These are phyloP conservation scores for Mycena maculata DNA, from an alignment of 768 basidiomycete genomes.

Conservation along the genomic window DNA sequence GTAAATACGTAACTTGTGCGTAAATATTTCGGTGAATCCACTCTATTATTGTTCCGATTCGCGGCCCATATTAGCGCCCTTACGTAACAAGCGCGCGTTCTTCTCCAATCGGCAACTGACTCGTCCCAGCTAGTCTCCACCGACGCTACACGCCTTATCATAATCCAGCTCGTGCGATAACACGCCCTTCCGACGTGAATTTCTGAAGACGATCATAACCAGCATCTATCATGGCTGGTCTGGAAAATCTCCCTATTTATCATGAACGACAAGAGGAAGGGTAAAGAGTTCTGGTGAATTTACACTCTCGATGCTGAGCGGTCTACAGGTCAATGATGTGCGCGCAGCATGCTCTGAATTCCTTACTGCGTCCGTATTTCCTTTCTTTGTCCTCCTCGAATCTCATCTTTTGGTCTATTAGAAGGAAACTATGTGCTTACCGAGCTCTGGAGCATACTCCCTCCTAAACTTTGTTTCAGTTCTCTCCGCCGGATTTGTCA, in stretches of 20 bases:
- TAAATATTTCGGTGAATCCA: no score
- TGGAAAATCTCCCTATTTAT: slow-evolving; percentile 72
- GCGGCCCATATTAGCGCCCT: no score
- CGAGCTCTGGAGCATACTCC: slow-evolving; percentile 8
- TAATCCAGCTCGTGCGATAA: no score
- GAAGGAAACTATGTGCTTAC: slow-evolving; percentile 58
- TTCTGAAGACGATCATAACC: neutral
- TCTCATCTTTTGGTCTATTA: slow-evolving; percentile 35
- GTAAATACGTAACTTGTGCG: no score
- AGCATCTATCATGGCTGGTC: slow-evolving; percentile 14
- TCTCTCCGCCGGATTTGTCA: slow-evolving; percentile 83
- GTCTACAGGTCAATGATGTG: no score
- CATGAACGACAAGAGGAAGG: slow-evolving; percentile 80
- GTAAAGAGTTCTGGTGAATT: neutral
- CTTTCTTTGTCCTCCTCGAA: slow-evolving; percentile 14
- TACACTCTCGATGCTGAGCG: no score
- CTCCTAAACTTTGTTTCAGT: slow-evolving; percentile 56
- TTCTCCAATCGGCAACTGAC: no score
- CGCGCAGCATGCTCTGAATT: slow-evolving; percentile 88
- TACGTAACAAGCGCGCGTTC: no score
- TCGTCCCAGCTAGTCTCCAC: no score
- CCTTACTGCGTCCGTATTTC: slow-evolving; percentile 73
- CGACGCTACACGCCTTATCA: no score
- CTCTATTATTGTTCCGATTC: no score
- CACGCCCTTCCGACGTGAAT: no score